Evolutionary conservation across 2,329 filamentous ascomycete genomes (phyloP).

Genomic region (Penicillium frequentans): DNA sequence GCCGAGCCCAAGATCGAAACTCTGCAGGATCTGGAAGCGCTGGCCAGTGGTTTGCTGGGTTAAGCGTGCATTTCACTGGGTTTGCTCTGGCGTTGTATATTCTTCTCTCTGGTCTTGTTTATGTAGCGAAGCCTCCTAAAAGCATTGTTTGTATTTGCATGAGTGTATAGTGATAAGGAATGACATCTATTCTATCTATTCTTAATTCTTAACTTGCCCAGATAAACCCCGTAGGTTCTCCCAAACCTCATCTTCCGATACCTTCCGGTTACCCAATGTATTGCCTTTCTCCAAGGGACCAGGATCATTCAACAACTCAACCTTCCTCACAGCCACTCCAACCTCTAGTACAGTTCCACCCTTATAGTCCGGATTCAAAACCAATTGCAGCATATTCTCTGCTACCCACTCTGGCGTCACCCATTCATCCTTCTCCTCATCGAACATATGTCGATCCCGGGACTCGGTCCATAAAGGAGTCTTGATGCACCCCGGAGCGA

Average conservation of each 20-base stretch:
- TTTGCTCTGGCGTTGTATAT: neutral
- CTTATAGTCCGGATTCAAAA: neutral
- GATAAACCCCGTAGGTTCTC: neutral
- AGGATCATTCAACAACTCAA: neutral
- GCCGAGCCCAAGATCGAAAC: slow-evolving; percentile 40
- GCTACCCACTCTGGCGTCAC: neutral
- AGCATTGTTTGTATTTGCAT: slow-evolving; percentile 4
- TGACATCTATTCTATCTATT: neutral
- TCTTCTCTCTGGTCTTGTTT: slow-evolving; percentile 1
- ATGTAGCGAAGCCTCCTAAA: slow-evolving; percentile 2
- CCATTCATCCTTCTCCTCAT: neutral
- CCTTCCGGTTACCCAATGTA: neutral
- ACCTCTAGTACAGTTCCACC: neutral
- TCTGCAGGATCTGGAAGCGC: slow-evolving; percentile 48
- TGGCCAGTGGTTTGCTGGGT: slow-evolving; percentile 46
- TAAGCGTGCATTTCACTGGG: slow-evolving; percentile 18
- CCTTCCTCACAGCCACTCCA: neutral
- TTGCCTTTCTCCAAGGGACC: neutral
- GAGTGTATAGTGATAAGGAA: neutral
- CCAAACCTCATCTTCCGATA: neutral
- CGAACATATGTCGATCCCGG: neutral
- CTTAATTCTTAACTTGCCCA: neutral
- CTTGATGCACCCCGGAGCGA: neutral
- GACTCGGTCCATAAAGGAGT: neutral
- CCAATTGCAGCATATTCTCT: neutral